Evolutionary conservation across 257 asterid genomes (phyloP).

Genomic region (Mitragyna speciosa): DNA sequence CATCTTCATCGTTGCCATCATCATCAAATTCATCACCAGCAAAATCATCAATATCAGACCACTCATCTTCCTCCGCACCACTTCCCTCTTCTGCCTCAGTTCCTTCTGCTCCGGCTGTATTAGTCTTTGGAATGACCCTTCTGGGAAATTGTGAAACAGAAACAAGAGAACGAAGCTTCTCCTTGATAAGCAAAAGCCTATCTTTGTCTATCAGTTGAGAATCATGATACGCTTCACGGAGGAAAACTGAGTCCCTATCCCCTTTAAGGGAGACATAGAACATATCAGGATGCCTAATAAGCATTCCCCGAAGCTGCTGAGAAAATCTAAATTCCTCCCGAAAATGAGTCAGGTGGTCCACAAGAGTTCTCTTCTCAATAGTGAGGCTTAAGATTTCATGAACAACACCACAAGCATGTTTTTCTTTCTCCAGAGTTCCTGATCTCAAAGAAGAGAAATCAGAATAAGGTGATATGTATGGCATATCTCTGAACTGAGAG

Average conservation of each 20-base stretch:
- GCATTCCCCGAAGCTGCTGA: conserved; percentile 95
- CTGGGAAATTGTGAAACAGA: conserved; percentile 58
- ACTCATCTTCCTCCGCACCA: conserved; percentile 55
- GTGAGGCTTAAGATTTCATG: conserved; percentile 97
- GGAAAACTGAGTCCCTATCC: conserved; percentile 92
- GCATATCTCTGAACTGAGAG: conserved; percentile 69
- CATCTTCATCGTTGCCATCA: conserved; percentile 26
- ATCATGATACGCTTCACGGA: conserved; percentile 88
- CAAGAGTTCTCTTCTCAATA: conserved; percentile 90
- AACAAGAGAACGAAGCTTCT: conserved; percentile 88
- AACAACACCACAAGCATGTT: conserved; percentile 81
- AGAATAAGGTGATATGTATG: conserved; percentile 83
- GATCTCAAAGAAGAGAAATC: conserved; percentile 71
- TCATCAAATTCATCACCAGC: conserved; percentile 53
- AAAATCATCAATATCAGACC: conserved; percentile 62
- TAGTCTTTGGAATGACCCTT: conserved; percentile 36
- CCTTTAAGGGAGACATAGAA: conserved; percentile 91
- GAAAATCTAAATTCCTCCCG: conserved; percentile 94
- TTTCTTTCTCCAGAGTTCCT: conserved; percentile 78
- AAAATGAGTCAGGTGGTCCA: conserved; percentile 91
- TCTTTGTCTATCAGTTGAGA: conserved; percentile 84
- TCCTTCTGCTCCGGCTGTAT: conserved; percentile 36
- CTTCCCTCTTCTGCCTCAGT: conserved; percentile 35
- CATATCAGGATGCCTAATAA: conserved; percentile 98
- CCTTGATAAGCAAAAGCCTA: conserved; percentile 84